Conservation (phyloP, 805 yeast genomes). For the Kazachstania taianensis region DNA sequence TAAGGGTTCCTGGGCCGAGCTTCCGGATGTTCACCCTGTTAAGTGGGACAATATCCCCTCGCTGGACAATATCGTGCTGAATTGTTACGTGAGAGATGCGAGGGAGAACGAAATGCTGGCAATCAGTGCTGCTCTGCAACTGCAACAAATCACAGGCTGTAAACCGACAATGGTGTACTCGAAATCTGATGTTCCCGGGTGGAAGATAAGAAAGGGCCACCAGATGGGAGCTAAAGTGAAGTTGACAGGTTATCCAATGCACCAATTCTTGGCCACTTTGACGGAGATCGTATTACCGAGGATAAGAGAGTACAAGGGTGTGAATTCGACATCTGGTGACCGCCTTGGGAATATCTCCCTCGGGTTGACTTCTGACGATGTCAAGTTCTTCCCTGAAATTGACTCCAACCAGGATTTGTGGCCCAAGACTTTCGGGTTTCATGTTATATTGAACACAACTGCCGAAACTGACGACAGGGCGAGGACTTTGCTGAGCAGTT, state of each 20-base stretch:
- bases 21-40: conserved; percentile 63
- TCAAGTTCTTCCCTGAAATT: conserved; percentile 83
- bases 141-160: conserved; percentile 90
- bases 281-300: conserved; percentile 91
- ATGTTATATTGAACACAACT: conserved; percentile 72
- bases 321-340: conserved; percentile 72
- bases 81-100: conserved; percentile 68
- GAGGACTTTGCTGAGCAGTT: conserved; percentile 67
- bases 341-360: conserved; percentile 75
- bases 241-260: conserved; percentile 69
- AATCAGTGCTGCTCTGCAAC: conserved; percentile 63
- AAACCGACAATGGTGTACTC: conserved; percentile 69
- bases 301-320: conserved; percentile 76
- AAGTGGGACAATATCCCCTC: conserved; percentile 63
- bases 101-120: conserved; percentile 61
- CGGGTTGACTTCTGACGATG: conserved; percentile 70
- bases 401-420: conserved; percentile 83
- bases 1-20: conserved; percentile 59
- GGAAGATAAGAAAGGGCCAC: conserved; percentile 82
- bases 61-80: conserved; percentile 56
- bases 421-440: conserved; percentile 80
- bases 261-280: conserved; percentile 75
- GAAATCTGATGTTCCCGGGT: conserved; percentile 67
- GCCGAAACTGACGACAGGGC: conserved; percentile 91
- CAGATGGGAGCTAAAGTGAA: conserved; percentile 84